These are phyloP conservation scores for Neonectria ditissima DNA, from an alignment of 2,329 filamentous ascomycete species.

Conservation along the genomic window DNA sequence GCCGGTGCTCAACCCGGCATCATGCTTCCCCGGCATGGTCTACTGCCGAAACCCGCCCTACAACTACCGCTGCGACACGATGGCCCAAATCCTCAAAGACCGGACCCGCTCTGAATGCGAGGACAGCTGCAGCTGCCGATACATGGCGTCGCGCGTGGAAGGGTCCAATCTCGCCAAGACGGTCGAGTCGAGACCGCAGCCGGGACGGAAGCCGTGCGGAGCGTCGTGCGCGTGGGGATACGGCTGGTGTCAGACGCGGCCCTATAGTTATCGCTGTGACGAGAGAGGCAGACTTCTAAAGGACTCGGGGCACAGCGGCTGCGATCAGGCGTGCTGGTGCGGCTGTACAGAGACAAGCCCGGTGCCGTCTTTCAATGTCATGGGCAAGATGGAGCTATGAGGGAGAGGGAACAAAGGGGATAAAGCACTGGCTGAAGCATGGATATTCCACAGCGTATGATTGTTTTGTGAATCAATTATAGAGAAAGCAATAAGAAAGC, in stretches of 20 bases:
- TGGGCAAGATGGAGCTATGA: neutral
- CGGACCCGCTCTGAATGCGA: neutral
- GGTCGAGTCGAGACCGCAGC: neutral
- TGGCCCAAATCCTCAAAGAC: neutral
- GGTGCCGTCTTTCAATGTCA: no score
- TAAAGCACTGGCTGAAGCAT: neutral
- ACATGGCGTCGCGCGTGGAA: neutral
- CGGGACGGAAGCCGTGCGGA: neutral
- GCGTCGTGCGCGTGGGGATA: neutral
- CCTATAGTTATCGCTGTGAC: constrained; percentile 15
- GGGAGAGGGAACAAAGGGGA: no score
- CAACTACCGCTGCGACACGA: constrained; percentile 5
- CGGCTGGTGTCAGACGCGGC: constrained; percentile 4
- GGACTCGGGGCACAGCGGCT: neutral
- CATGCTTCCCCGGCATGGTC: neutral
- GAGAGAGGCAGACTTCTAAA: neutral
- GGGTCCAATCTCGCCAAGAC: neutral
- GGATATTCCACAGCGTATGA: neutral
- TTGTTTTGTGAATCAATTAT: neutral
- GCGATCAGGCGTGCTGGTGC: constrained; percentile 8
- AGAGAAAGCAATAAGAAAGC: neutral
- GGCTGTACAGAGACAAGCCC: constrained; percentile 5
- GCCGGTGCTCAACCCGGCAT: neutral
- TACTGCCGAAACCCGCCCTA: neutral
- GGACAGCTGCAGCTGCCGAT: neutral